phyloP scores from a whole-genome alignment of 169 alveolate species.

The Blepharisma undulans region DNA sequence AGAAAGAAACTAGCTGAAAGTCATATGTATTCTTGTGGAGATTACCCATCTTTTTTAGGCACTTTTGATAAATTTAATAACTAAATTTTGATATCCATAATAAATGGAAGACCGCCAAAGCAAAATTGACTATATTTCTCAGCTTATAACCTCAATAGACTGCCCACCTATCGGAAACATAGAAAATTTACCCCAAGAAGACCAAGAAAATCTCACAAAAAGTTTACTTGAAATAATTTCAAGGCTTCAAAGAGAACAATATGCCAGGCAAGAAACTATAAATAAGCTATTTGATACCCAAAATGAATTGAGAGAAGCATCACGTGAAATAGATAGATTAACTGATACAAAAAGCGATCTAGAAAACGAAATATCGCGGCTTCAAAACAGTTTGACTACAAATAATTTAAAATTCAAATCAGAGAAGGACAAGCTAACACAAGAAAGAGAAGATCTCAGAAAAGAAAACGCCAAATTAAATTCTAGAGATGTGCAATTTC shows the following conservation, averaged over 20 bases:
- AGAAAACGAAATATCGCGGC: neutral
- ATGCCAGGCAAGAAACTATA: neutral
- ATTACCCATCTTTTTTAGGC: neutral
- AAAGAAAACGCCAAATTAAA: constrained; percentile 22
- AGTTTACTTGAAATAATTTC: neutral
- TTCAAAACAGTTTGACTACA: neutral
- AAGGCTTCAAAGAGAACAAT: neutral
- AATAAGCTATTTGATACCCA: neutral
- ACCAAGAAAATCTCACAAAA: neutral
- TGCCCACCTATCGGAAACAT: neutral
- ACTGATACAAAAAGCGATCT: neutral
- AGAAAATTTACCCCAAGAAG: neutral
- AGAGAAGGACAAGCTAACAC: constrained; percentile 28
- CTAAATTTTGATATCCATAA: neutral
- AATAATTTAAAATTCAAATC: constrained; percentile 13
- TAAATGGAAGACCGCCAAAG: neutral
- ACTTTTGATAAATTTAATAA: neutral
- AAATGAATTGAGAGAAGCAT: neutral
- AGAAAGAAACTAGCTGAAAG: neutral
- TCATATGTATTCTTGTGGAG: neutral
- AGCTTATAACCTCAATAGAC: neutral
- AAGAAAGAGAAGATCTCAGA: constrained; percentile 27
- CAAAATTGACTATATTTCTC: neutral
- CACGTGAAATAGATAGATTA: neutral
- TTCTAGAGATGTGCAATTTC: neutral